These are phyloP conservation scores for Chlorella ohadii DNA, from an alignment of 139 green algal genomes.

Conservation along the genomic window DNA sequence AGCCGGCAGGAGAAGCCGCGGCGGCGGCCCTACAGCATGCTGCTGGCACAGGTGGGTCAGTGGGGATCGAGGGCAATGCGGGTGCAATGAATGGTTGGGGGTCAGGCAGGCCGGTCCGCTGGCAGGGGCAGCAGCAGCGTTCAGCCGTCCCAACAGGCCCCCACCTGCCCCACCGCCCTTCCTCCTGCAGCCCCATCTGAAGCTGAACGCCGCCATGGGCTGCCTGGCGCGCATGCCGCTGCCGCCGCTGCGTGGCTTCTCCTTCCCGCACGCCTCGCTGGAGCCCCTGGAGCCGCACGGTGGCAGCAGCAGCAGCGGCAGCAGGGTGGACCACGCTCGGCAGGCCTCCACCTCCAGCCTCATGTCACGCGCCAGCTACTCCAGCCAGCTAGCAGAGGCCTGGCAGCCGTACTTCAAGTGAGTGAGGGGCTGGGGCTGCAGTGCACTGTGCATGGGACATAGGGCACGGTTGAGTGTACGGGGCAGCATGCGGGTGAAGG, in stretches of 20 bases:
- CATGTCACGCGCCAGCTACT: constrained; percentile 17
- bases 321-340: neutral
- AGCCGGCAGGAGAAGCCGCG: neutral
- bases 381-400: constrained; percentile 39
- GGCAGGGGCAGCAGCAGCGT: neutral
- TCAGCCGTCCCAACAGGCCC: neutral
- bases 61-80: neutral
- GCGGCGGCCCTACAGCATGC: constrained; percentile 51
- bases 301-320: neutral
- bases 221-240: constrained; percentile 66
- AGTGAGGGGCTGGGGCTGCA: neutral
- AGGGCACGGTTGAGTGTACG: too few relatives aligned
- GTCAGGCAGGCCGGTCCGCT: too few relatives aligned
- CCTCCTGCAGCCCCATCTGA: constrained; percentile 40
- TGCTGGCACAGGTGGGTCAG: constrained; percentile 37
- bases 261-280: neutral
- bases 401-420: constrained; percentile 61
- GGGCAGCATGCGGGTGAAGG: too few relatives aligned
- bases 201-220: constrained; percentile 61
- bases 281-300: neutral
- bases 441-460: too few relatives aligned
- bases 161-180: neutral
- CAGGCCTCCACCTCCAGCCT: constrained; percentile 34
- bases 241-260: constrained; percentile 31
- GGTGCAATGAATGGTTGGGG: neutral